phyloP scores from a whole-genome alignment of 768 basidiomycete species.

The Leccinum uliginosum region DNA sequence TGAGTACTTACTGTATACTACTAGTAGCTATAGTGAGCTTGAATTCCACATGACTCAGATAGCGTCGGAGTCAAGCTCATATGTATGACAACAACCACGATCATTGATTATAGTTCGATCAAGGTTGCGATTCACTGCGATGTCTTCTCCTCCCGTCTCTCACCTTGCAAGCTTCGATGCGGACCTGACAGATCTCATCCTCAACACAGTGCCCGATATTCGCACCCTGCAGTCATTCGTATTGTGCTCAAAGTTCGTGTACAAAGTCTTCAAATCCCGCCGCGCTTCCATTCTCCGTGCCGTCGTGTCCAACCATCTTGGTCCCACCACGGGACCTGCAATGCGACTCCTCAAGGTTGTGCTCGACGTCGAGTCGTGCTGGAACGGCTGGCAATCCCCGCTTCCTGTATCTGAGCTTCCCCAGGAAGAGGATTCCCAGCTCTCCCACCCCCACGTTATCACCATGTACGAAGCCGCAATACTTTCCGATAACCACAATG shows the following conservation, averaged over 20 bases:
- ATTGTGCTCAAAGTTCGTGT: constrained; percentile 16
- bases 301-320: constrained; percentile 15
- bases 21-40: too few relatives aligned
- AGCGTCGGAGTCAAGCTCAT: neutral
- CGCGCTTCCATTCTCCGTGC: constrained; percentile 12
- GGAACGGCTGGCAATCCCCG: constrained; percentile 11
- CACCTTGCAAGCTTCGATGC: constrained; percentile 3
- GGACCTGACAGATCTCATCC: constrained; percentile 13
- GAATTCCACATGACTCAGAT: neutral
- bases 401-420: constrained; percentile 9
- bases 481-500: constrained; percentile 13
- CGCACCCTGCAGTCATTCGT: constrained; percentile 8
- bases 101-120: neutral
- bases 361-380: constrained; percentile 10
- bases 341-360: constrained; percentile 17
- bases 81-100: neutral
- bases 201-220: constrained; percentile 9
- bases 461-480: constrained; percentile 9
- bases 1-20: neutral
- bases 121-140: neutral
- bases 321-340: constrained; percentile 3
- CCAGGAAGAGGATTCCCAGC: constrained; percentile 5
- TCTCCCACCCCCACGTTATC: neutral
- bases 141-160: neutral
- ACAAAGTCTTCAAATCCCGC: constrained; percentile 10